Percentiles rank a stretch among this genome's conserved stretches.
Conservation (phyloP, 2,329 filamentous ascomycete genomes). For the Ophiostoma himal-ulmi region DNA sequence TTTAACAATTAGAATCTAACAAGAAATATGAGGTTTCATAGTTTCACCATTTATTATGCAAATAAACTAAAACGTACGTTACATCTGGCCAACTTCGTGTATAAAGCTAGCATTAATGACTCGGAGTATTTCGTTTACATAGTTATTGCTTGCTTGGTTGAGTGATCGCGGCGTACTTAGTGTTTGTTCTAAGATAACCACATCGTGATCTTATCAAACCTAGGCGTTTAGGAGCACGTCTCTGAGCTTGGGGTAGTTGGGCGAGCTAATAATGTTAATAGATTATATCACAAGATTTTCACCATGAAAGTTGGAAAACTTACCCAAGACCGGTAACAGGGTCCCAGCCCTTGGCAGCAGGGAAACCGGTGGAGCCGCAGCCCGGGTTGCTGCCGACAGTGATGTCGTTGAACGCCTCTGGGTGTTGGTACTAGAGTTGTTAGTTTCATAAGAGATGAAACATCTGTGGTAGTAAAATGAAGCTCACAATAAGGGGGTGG, state of each 20-base stretch:
- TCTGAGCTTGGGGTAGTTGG: slow-evolving; percentile 10
- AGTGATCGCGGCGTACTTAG: too few relatives aligned
- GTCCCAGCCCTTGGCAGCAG: slow-evolving; percentile 29
- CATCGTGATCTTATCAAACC: neutral
- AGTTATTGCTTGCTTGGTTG: too few relatives aligned
- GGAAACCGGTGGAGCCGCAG: slow-evolving; percentile 32
- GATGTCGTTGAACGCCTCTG: slow-evolving; percentile 31
- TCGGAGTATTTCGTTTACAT: too few relatives aligned
- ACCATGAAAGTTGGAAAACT: neutral
- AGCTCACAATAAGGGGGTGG: slow-evolving; percentile 28
- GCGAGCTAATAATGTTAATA: neutral
- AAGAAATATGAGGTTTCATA: too few relatives aligned
- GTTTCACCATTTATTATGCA: too few relatives aligned
- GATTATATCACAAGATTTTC: neutral
- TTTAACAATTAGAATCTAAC: too few relatives aligned
- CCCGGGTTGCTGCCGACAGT: slow-evolving; percentile 31
- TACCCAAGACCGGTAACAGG: slow-evolving; percentile 27
- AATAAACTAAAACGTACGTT: too few relatives aligned
- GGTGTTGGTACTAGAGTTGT: slow-evolving; percentile 27
- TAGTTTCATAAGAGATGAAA: neutral
- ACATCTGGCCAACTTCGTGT: too few relatives aligned
- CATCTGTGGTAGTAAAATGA: slow-evolving; percentile 8
- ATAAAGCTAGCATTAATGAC: too few relatives aligned
- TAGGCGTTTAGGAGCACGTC: neutral
- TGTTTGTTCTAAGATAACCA: too few relatives aligned